Percentiles rank a stretch among this genome's conserved stretches.
Evolutionary conservation across 2,329 filamentous ascomycete genomes (phyloP).

Genomic region (Alternaria dauci): DNA sequence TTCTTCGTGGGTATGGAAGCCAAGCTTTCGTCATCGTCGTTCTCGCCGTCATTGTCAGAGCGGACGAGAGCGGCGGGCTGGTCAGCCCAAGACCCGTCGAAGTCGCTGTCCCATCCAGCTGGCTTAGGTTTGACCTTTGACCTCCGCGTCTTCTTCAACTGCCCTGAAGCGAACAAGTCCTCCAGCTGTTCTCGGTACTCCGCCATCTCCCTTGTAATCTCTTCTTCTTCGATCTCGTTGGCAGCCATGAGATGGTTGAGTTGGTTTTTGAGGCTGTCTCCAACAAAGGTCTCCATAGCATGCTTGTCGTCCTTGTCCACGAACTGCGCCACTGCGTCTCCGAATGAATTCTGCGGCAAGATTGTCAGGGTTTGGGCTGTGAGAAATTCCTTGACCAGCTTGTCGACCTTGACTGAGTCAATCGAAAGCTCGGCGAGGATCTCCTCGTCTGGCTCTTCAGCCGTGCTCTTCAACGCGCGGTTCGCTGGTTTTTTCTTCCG

Average conservation of each 20-base stretch:
- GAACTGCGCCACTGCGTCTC: constrained; percentile 90
- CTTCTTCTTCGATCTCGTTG: constrained; percentile 72
- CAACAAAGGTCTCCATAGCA: constrained; percentile 70
- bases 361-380: constrained; percentile 89
- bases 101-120: constrained; percentile 84
- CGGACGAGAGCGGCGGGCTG: constrained; percentile 71
- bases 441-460: constrained; percentile 70
- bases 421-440: constrained; percentile 68
- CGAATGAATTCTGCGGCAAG: constrained; percentile 89
- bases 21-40: constrained; percentile 49
- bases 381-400: constrained; percentile 87
- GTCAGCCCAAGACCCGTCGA: constrained; percentile 86
- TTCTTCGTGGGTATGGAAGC: constrained; percentile 48
- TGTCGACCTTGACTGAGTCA: constrained; percentile 86
- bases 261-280: constrained; percentile 54
- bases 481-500: constrained; percentile 76
- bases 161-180: constrained; percentile 72
- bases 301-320: constrained; percentile 96
- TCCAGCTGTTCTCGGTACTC: constrained; percentile 74
- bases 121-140: constrained; percentile 77
- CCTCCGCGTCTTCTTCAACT: constrained; percentile 64
- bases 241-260: constrained; percentile 57
- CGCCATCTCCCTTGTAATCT: constrained; percentile 77
- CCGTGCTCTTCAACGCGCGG: constrained; percentile 58
- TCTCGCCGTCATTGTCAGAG: constrained; percentile 59